Conservation (phyloP, 1,139 yeast species). For the Kodamaea ohmeri region DNA sequence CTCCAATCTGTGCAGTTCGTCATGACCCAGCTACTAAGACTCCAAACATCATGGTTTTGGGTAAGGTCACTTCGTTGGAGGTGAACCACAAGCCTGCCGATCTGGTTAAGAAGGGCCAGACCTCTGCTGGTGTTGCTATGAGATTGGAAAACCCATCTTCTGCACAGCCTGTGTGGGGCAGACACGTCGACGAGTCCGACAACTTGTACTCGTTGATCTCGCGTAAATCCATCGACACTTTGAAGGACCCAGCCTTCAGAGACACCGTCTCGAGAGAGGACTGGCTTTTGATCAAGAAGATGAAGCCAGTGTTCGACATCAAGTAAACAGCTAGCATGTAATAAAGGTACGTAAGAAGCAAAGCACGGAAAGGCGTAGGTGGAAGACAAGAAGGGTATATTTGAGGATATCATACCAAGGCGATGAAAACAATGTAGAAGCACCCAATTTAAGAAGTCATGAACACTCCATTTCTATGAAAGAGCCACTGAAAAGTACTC, state of each 20-base stretch:
- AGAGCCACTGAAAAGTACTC: too few relatives aligned
- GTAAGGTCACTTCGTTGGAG: conserved; percentile 85
- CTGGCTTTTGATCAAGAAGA: conserved; percentile 86
- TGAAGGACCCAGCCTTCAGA: conserved; percentile 97
- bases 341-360: conserved; percentile 1
- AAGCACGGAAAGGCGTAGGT: background rate
- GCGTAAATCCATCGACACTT: conserved; percentile 90
- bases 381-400: background rate
- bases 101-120: conserved; percentile 86
- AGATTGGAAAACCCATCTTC: conserved; percentile 90
- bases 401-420: too few relatives aligned
- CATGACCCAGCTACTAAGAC: conserved; percentile 81
- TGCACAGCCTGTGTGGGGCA: conserved; percentile 97
- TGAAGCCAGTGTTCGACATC: conserved; percentile 84
- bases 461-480: too few relatives aligned
- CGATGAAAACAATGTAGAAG: too few relatives aligned
- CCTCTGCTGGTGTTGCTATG: conserved; percentile 98
- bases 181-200: conserved; percentile 95
- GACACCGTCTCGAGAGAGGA: conserved; percentile 91
- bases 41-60: conserved; percentile 69
- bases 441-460: too few relatives aligned
- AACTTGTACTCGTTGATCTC: conserved; percentile 81
- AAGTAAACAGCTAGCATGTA: conserved; percentile 33
- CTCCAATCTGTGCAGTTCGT: conserved; percentile 95
- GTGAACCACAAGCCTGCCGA: conserved; percentile 87